These are phyloP conservation scores for Leishmania major DNA, from an alignment of 208 protist species.

Conservation along the genomic window DNA sequence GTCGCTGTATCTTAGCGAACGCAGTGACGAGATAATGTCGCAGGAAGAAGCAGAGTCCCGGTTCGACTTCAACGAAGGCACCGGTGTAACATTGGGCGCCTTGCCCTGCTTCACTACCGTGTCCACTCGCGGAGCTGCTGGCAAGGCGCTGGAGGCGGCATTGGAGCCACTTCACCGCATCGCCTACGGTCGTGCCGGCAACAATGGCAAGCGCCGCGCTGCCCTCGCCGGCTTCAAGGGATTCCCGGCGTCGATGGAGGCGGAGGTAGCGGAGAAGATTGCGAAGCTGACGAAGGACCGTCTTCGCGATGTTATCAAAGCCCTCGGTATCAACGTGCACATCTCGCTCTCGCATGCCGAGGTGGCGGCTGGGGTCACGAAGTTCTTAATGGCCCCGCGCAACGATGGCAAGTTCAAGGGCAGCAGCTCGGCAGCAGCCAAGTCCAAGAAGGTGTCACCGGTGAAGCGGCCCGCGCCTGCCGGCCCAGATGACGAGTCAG, in stretches of 20 bases:
- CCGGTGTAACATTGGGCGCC: slow-evolving; percentile 47
- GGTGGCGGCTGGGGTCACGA: slow-evolving; percentile 43
- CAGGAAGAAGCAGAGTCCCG: slow-evolving; percentile 18
- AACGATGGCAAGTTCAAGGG: slow-evolving; percentile 26
- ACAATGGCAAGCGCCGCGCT: slow-evolving; percentile 40
- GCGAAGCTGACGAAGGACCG: slow-evolving; percentile 55
- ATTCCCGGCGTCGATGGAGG: slow-evolving; percentile 44
- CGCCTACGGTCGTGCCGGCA: slow-evolving; percentile 64
- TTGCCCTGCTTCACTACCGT: slow-evolving; percentile 53
- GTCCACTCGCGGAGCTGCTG: slow-evolving; percentile 32
- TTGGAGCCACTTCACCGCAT: slow-evolving; percentile 78
- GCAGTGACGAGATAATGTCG: not conserved
- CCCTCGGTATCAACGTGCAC: slow-evolving; percentile 47
- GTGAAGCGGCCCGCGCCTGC: slow-evolving; percentile 1
- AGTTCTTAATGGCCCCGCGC: slow-evolving; percentile 68
- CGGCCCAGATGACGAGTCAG: slow-evolving; percentile 3
- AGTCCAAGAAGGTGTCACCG: not conserved
- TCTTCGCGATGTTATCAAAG: slow-evolving; percentile 53
- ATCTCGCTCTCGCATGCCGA: slow-evolving; percentile 37
- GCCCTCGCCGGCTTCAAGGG: slow-evolving; percentile 68
- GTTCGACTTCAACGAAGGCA: slow-evolving; percentile 58
- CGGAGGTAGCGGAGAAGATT: slow-evolving; percentile 42
- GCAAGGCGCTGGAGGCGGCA: slow-evolving; percentile 44
- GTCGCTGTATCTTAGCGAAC: not conserved
- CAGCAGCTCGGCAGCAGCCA: not conserved